Evolutionary conservation across 202 grass and related monocot genomes (phyloP), one percentile per base, ranked within the genome.

Genomic region (Saccharum hybrid): DNA sequence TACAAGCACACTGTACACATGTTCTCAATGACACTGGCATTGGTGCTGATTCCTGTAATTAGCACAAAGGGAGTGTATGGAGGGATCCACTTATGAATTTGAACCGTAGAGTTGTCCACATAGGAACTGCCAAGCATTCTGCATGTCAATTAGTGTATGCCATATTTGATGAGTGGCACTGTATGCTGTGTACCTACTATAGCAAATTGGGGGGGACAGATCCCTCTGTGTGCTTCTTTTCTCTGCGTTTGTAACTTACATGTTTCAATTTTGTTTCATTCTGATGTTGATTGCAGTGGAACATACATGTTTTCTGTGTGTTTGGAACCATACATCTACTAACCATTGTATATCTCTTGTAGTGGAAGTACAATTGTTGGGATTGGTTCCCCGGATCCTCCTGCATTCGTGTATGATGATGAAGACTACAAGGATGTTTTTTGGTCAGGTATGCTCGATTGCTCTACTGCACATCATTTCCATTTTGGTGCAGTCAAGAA

Each of bases 321-420:
- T 78, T 67, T 70, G 34, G 23, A 16, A 41, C 7, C 1, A 0
- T 33, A 66, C 68, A 81, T 14, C 0, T 31, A 74, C 63, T 54
- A 42, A n/a, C 67, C 65, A 45, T 45, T 42, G 43, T 12, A 18
- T 86, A 19, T 86, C 43, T 75, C 38, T 73, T 85, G 63, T 89
- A 96, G 96, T 85, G 96, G 96, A 82, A 99, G 96, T 79, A 99
- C 96, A 34, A 91, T 96, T 43, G 93, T 99, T 66, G 96, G 93
- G 43, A 72, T 99, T 22, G 96, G 96, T 86, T 94, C 89, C 11
- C 96, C 91, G 19, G 93, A 99, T 70, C 96, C 96, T 10, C 96
- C 96, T 71, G 70, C 96, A 34, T 99, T 99, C 57, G 76, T 96
- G 51, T 94, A 94, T 14, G 91, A 99, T 19, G 96, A 99, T 67